phyloP scores from a whole-genome alignment of 208 protist species.

The Histomonas meleagridis region DNA sequence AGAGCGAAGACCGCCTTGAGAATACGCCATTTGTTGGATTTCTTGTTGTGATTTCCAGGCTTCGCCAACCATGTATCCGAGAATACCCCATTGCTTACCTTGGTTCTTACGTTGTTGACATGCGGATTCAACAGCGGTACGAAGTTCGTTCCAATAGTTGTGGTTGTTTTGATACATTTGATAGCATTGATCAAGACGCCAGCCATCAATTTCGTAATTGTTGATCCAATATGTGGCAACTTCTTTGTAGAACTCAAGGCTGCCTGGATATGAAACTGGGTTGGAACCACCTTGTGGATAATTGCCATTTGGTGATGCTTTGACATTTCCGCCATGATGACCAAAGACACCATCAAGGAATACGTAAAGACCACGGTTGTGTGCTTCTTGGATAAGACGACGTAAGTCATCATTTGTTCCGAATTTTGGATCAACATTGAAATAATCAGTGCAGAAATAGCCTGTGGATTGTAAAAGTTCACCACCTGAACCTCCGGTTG shows the following conservation, averaged over 20 bases:
- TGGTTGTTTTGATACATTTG: neutral
- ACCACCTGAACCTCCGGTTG: neutral
- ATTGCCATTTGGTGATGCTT: neutral
- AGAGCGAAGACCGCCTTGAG: neutral
- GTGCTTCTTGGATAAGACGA: neutral
- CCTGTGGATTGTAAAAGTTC: neutral
- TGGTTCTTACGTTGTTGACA: neutral
- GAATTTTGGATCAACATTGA: constrained; percentile 7
- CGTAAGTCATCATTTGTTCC: neutral
- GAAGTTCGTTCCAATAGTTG: neutral
- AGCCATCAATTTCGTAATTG: neutral
- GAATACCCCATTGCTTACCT: neutral
- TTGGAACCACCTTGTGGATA: neutral
- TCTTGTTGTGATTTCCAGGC: neutral
- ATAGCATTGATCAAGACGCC: neutral
- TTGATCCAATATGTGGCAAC: neutral
- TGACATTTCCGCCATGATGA: neutral
- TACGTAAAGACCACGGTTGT: neutral
- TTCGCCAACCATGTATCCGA: neutral
- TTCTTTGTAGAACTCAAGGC: neutral
- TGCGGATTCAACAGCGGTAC: neutral
- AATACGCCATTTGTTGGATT: neutral
- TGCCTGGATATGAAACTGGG: neutral
- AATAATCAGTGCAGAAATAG: neutral
- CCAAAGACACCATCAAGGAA: neutral